A percentile compares a stretch with the other conserved stretches of the same genome.
These are phyloP conservation scores for Dactylella cylindrospora DNA, from an alignment of 2,329 filamentous ascomycete species.

Conservation along the genomic window DNA sequence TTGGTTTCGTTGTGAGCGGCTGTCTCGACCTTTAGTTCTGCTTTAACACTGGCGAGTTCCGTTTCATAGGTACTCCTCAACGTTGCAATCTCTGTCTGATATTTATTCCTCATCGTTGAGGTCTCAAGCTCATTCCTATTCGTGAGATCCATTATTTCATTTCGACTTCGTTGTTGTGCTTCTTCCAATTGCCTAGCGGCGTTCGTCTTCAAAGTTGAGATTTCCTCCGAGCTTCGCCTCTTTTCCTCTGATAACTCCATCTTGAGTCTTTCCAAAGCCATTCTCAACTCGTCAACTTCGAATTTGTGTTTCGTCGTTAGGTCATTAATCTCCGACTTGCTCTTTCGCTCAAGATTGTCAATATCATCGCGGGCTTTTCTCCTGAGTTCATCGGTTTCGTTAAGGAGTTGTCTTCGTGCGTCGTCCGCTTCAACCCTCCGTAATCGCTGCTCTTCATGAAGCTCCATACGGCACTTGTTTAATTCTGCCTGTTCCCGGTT, in stretches of 20 bases:
- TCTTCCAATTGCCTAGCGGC: conserved; percentile 57
- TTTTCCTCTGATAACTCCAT: conserved; percentile 46
- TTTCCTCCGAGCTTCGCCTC: conserved; percentile 48
- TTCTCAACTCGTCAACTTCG: conserved; percentile 67
- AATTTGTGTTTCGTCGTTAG: conserved; percentile 66
- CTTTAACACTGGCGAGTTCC: conserved; percentile 28
- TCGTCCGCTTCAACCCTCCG: conserved; percentile 61
- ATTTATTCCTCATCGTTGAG: conserved; percentile 33
- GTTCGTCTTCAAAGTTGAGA: conserved; percentile 67
- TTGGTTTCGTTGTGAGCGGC: conserved; percentile 50
- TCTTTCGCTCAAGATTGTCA: conserved; percentile 53
- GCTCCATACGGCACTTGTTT: conserved; percentile 65
- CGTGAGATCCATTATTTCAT: conserved; percentile 56
- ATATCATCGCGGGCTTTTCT: conserved; percentile 56
- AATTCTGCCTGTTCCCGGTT: conserved; percentile 55
- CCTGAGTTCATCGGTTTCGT: conserved; percentile 61
- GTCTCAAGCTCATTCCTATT: conserved; percentile 57
- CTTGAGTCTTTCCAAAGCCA: conserved; percentile 58
- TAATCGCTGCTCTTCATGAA: conserved; percentile 58
- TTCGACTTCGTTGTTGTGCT: conserved; percentile 59
- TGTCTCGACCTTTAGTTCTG: conserved; percentile 37
- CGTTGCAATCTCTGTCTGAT: conserved; percentile 38
- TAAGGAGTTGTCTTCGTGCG: conserved; percentile 58
- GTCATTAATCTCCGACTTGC: conserved; percentile 61
- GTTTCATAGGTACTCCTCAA: conserved; percentile 34